Percentiles rank a stretch among this genome's conserved stretches.
Evolutionary conservation across 2,329 filamentous ascomycete genomes (phyloP).

Genomic region (Diaporthe batatas): DNA sequence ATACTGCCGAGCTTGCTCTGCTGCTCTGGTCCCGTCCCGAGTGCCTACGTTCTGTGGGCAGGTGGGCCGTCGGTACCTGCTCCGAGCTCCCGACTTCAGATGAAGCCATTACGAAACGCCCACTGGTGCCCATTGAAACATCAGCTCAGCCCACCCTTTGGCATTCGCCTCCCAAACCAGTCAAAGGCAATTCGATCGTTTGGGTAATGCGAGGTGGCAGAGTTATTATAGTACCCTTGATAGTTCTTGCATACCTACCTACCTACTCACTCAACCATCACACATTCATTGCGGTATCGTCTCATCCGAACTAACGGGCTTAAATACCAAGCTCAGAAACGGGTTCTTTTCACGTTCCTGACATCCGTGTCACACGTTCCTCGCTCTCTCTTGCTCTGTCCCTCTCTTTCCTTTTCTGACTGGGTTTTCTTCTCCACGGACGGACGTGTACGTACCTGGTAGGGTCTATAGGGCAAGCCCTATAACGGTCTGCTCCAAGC

Average conservation of each 20-base stretch:
- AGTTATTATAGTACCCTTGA: background rate
- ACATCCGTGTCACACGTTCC: background rate
- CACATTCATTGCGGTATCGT: background rate
- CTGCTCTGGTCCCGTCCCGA: background rate
- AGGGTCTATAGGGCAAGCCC: background rate
- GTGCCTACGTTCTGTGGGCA: background rate
- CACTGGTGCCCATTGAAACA: slow-evolving; percentile 28
- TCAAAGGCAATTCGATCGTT: background rate
- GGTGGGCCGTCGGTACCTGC: slow-evolving; percentile 1
- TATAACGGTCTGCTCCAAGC: background rate
- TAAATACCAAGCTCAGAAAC: slow-evolving; percentile 26
- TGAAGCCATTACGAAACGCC: slow-evolving; percentile 41
- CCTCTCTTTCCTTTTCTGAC: background rate
- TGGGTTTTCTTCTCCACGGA: background rate
- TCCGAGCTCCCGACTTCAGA: slow-evolving; percentile 35
- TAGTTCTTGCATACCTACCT: background rate
- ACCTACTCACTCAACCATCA: background rate
- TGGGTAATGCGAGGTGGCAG: background rate
- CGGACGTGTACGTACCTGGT: background rate
- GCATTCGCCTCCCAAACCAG: background rate
- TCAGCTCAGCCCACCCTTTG: background rate
- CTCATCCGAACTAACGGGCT: slow-evolving; percentile 12
- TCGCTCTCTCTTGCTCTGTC: background rate
- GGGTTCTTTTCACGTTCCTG: slow-evolving; percentile 18
- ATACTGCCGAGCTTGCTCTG: slow-evolving; percentile 6